phyloP scores from a whole-genome alignment of 768 basidiomycete genomes.

The Sutorius australiensis region DNA sequence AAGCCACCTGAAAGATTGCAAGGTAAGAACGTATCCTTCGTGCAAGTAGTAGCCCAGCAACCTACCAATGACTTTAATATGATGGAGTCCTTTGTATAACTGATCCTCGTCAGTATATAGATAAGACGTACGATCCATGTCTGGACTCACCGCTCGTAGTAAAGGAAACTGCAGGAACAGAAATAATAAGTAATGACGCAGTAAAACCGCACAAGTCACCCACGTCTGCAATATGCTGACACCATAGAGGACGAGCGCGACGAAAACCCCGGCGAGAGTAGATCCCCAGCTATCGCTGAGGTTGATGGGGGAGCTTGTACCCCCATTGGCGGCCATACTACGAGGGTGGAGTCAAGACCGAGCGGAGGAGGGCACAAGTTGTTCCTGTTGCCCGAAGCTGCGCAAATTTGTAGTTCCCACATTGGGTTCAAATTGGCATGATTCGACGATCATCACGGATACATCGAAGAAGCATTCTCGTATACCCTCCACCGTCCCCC shows the following conservation, averaged over 20 bases:
- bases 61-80: slow-evolving; percentile 17
- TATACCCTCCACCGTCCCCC: not conserved
- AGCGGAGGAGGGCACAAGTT: not conserved
- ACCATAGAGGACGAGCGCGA: slow-evolving; percentile 23
- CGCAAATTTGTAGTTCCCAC: slow-evolving; percentile 12
- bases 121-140: not conserved
- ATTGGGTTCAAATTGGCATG: not conserved
- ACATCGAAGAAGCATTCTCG: not conserved
- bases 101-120: slow-evolving; percentile 7
- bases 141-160: slow-evolving; percentile 23
- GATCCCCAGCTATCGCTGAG: slow-evolving; percentile 22
- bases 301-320: not conserved
- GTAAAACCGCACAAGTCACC: not conserved
- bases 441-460: slow-evolving; percentile 12
- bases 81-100: slow-evolving; percentile 10
- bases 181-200: not conserved
- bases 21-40: not conserved
- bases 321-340: slow-evolving; percentile 11
- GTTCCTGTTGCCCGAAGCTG: not conserved
- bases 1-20: slow-evolving; percentile 15
- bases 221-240: slow-evolving; percentile 26
- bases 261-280: slow-evolving; percentile 18
- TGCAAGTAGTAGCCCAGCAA: not conserved
- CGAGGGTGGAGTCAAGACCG: not conserved
- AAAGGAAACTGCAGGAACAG: slow-evolving; percentile 17